Evolutionary conservation across 768 basidiomycete species (phyloP), one percentile per base, ranked within the genome.

Genomic region (Kwoniella sp.): DNA sequence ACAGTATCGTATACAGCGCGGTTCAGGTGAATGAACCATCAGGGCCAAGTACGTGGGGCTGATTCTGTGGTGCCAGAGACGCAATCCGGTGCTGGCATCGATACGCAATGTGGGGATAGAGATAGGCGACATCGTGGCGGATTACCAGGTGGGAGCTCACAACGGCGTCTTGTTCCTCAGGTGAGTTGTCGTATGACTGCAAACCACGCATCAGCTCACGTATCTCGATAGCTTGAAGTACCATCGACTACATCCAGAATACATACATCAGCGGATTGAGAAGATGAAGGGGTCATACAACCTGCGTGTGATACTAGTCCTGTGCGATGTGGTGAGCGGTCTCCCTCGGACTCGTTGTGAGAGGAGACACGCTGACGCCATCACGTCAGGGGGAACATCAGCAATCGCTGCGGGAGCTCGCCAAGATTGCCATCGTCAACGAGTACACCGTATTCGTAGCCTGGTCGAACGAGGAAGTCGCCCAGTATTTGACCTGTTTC

Each of bases 241-340:
- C 62, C 92, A 98, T 66, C 86, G 92, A 44, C 81, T 99, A 12
- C 95, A 98, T 73, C 95, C 95, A 12, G 95, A 98, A 73, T 99
- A 99, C 71, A 85, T 99, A 50, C 88, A 89, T 71, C 81, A 81
- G 44, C 84, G 95, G 11, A 90, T 99, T 53, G 86, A 89, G 64
- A 85, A 84, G 60, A 82, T 99, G 17, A 87, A 85, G 3, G 80
- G 80, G 29, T 81, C 83, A 1, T 98, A 90, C 73, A 86, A 81
- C 55, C 79, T 98, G 14, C 78, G 95, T 40, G 81, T 99, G 49
- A 77, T 98, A 26, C 81, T 99, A 20, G 80, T 98, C 39, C 78
- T 91, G 61, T 96, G 88, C 68, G 95, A 99, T 76, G 82, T 93
- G 45, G 93, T 91, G 63, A 67, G 89, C 77, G 22, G 4, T 9